Conservation (phyloP, 2,329 filamentous ascomycete species). For the Aspergillus flavus region DNA sequence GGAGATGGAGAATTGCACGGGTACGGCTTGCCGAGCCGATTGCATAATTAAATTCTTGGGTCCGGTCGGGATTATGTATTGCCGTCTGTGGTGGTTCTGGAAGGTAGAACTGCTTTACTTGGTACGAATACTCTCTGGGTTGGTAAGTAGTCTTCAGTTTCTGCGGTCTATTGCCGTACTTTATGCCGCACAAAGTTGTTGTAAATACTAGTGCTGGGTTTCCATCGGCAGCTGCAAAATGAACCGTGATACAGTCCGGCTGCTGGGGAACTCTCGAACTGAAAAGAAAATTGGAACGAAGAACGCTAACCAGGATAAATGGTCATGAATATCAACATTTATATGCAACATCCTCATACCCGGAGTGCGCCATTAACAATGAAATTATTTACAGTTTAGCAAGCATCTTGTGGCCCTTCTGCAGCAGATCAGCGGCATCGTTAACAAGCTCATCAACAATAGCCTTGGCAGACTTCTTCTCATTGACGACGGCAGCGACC, state of each 20-base stretch:
- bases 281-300: not conserved
- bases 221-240: not conserved
- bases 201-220: not conserved
- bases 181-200: not conserved
- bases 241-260: not conserved
- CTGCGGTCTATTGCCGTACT: not conserved
- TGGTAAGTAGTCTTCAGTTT: not conserved
- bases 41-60: not conserved
- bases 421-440: slow-evolving; percentile 73
- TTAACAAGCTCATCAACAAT: slow-evolving; percentile 93
- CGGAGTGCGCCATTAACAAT: slow-evolving; percentile 4
- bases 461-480: slow-evolving; percentile 85
- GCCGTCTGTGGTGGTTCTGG: no score
- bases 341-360: slow-evolving; percentile 2
- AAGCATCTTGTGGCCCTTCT: slow-evolving; percentile 67
- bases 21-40: not conserved
- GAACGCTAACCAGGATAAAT: not conserved
- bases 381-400: slow-evolving; percentile 65
- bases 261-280: not conserved
- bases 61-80: not conserved
- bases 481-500: slow-evolving; percentile 88
- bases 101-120: not conserved
- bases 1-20: not conserved
- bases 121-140: not conserved
- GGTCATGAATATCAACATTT: not conserved